Base-by-base conservation (phyloP, 495 filamentous ascomycete genomes). In the Neurospora pannonica region DNA sequence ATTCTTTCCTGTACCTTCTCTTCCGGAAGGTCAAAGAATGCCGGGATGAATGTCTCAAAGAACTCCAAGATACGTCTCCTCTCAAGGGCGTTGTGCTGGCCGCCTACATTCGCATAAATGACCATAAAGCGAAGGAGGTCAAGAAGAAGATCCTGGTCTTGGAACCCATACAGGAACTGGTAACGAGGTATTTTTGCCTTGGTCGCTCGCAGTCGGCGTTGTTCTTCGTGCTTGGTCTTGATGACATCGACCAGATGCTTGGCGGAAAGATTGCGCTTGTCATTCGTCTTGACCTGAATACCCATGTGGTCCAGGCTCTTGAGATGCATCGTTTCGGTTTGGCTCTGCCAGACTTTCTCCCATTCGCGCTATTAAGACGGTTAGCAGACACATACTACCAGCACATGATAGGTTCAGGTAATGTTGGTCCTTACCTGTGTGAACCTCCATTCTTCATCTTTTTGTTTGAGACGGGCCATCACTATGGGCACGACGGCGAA, bases 331-430 rank as follows among this genome's bases (percentile, higher is more conserved):
- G 91, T 88, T 75, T 95, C 90, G 60, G 94, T 98, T 82, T 98
- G 96, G 73, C 91, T 90, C 73, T 94, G 93, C 97, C 97, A 99
- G 31, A 98, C 93, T 81, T 98, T 98, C 82, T 98, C 94, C 97
- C 97, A 99, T 79, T 98, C 97, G 34, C 96, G 93, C 88, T 93
- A 73, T 69, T 24, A 31, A n/a, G 9, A 10, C n/a, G 38, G 74
- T 82, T 42, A 80, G 76, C 70, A 71, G 37, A 17, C 21, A 31
- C 15, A 43, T 73, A 34, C 36, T 11, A 46, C 21, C n/a, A 36
- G 31, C 28, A 38, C 11, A 38, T 31, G 10, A 31, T 19, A 10
- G 21, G 21, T 60, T 28, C 5, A 28, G 6, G 21, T 5, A 31
- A 60, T 60, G 46, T 7, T 3, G 4, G 11, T 54, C 19, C 76